These are phyloP conservation scores for Mortierella claussenii DNA, from an alignment of 192 early-diverging fungal genomes.

Conservation along the genomic window DNA sequence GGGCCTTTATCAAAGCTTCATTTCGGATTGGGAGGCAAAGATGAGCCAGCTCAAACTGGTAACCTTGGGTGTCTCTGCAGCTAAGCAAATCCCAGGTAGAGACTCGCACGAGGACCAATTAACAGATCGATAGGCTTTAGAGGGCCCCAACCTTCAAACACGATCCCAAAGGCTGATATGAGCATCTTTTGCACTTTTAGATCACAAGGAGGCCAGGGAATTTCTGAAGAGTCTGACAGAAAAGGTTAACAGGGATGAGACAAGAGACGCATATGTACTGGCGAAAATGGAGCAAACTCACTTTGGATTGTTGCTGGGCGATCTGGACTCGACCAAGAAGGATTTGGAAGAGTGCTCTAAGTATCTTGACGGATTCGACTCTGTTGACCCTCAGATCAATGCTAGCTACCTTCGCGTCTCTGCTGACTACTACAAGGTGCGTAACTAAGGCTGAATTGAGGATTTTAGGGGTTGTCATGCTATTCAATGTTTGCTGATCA, in stretches of 20 bases:
- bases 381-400: constrained; percentile 88
- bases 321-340: constrained; percentile 85
- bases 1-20: constrained; percentile 89
- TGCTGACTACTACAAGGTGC: constrained; percentile 98
- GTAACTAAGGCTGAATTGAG: constrained; percentile 1
- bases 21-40: constrained; percentile 92
- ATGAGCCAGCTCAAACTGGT: constrained; percentile 96
- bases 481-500: background rate
- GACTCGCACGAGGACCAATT: no score
- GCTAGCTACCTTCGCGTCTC: constrained; percentile 95
- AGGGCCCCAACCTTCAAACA: no score
- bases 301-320: constrained; percentile 79
- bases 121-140: no score
- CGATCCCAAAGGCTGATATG: no score
- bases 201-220: constrained; percentile 71
- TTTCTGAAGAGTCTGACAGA: constrained; percentile 80
- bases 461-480: background rate
- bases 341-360: constrained; percentile 89
- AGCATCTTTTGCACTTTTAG: constrained; percentile 60
- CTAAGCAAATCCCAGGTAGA: constrained; percentile 75
- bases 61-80: constrained; percentile 80
- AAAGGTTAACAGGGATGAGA: constrained; percentile 76
- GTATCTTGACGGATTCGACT: constrained; percentile 77
- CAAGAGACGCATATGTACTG: constrained; percentile 85
- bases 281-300: constrained; percentile 90